Evolutionary conservation across 768 basidiomycete genomes (phyloP).

Genomic region (Mycena amicta): DNA sequence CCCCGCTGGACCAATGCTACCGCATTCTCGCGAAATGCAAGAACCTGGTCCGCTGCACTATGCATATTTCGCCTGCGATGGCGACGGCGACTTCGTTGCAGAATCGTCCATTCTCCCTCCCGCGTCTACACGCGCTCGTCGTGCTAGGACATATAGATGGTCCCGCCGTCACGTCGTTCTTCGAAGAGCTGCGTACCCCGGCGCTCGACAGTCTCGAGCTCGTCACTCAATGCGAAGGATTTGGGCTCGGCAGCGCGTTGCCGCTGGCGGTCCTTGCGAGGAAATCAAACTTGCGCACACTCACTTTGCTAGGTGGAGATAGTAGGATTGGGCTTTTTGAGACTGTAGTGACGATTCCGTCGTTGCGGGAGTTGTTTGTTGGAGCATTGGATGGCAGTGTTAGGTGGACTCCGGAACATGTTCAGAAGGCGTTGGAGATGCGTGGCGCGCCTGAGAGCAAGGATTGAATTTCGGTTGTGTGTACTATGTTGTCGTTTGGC

Average conservation of each 20-base stretch:
- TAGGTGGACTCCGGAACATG: not conserved
- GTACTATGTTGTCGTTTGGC: not conserved
- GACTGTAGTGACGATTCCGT: constrained; percentile 14
- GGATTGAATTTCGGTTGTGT: not conserved
- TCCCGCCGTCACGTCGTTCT: constrained; percentile 2
- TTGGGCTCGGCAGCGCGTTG: constrained; percentile 1
- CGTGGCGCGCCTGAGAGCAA: not conserved
- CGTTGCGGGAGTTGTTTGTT: constrained; percentile 11
- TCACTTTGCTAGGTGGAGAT: constrained; percentile 3
- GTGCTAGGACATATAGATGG: constrained; percentile 1
- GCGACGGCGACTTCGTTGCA: not conserved
- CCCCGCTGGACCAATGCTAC: constrained; percentile 1
- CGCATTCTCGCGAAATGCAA: constrained; percentile 7
- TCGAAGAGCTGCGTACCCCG: constrained; percentile 3
- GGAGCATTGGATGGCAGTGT: not conserved
- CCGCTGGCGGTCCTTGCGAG: constrained; percentile 7
- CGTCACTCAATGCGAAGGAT: not conserved
- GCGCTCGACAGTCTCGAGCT: constrained; percentile 7
- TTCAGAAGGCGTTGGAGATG: constrained; percentile 14
- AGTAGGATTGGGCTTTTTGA: constrained; percentile 5
- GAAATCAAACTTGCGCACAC: constrained; percentile 5
- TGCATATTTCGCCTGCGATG: not conserved
- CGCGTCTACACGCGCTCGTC: constrained; percentile 1
- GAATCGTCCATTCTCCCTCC: not conserved
- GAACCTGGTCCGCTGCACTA: constrained; percentile 11